These are phyloP conservation scores for Hypomyces rosellus DNA, from an alignment of 2,329 filamentous ascomycete genomes.

Conservation along the genomic window DNA sequence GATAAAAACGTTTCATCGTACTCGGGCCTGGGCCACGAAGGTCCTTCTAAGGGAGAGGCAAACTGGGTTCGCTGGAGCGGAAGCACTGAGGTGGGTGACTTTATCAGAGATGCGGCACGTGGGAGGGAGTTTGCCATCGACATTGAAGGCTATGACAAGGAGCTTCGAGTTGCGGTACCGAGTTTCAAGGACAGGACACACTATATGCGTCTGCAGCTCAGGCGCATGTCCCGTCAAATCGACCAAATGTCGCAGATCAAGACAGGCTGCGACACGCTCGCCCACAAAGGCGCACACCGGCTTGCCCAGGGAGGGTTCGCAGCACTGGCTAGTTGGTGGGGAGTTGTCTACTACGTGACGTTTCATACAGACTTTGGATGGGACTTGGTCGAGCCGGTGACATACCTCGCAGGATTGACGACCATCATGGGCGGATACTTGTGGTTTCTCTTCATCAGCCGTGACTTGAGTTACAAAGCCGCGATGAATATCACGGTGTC, in stretches of 20 bases:
- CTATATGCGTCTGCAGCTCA: conserved; percentile 71
- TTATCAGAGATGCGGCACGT: conserved; percentile 81
- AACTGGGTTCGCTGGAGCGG: conserved; percentile 80
- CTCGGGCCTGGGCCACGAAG: conserved; percentile 62
- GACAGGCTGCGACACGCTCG: conserved; percentile 70
- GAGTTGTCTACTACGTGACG: conserved; percentile 65
- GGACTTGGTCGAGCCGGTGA: conserved; percentile 88
- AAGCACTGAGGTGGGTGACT: conserved; percentile 87
- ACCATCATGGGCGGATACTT: conserved; percentile 86
- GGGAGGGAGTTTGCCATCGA: conserved; percentile 79
- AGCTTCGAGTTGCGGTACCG: conserved; percentile 75
- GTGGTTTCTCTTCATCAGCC: conserved; percentile 90
- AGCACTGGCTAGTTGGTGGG: conserved; percentile 72
- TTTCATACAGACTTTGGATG: conserved; percentile 74
- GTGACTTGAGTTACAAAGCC: conserved; percentile 78
- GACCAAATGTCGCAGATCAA: conserved; percentile 67
- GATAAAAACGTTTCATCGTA: conserved; percentile 57
- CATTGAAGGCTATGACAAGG: conserved; percentile 60
- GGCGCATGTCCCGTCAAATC: conserved; percentile 64
- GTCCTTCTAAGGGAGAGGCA: conserved; percentile 34
- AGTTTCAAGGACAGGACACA: conserved; percentile 88
- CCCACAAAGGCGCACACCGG: conserved; percentile 69
- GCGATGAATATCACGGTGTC: conserved; percentile 84
- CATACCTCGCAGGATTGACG: conserved; percentile 79
- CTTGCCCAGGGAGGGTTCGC: conserved; percentile 76